A percentile compares a stretch with the other conserved stretches of the same genome.
These are phyloP conservation scores for Mortierella sp. DNA, from an alignment of 371 early-diverging fungal species.

Conservation along the genomic window DNA sequence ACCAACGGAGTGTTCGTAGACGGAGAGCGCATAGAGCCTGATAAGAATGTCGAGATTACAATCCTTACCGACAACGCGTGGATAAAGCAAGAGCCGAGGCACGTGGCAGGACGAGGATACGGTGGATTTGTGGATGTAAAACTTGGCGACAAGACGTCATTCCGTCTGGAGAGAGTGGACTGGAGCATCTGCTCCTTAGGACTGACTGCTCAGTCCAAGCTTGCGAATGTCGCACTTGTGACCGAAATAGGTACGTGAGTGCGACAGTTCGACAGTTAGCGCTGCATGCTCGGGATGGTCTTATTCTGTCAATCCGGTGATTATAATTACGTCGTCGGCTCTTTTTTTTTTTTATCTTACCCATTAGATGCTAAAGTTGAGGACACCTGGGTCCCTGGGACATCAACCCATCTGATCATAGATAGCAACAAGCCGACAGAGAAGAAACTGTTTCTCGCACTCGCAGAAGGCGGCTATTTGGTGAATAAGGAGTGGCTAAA, in stretches of 20 bases:
- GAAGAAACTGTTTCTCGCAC: constrained; percentile 28
- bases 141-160: constrained; percentile 39
- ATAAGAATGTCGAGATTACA: constrained; percentile 21
- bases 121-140: constrained; percentile 32
- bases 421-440: constrained; percentile 33
- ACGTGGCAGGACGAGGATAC: constrained; percentile 46
- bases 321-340: background rate
- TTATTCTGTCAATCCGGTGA: too few relatives aligned
- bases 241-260: constrained; percentile 32
- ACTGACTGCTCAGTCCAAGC: constrained; percentile 19
- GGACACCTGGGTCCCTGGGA: constrained; percentile 31
- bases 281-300: too few relatives aligned
- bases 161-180: constrained; percentile 42
- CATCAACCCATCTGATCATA: constrained; percentile 38
- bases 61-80: constrained; percentile 14
- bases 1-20: constrained; percentile 28
- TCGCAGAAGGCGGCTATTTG: constrained; percentile 43
- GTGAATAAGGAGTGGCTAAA: constrained; percentile 23
- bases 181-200: constrained; percentile 39
- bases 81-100: constrained; percentile 10
- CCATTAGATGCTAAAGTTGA: constrained; percentile 38
- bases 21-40: constrained; percentile 14
- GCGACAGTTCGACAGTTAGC: too few relatives aligned
- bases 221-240: constrained; percentile 18
- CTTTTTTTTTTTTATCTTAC: background rate